phyloP scores from a whole-genome alignment of 306 rosid species.

The Rosa lucieae region DNA sequence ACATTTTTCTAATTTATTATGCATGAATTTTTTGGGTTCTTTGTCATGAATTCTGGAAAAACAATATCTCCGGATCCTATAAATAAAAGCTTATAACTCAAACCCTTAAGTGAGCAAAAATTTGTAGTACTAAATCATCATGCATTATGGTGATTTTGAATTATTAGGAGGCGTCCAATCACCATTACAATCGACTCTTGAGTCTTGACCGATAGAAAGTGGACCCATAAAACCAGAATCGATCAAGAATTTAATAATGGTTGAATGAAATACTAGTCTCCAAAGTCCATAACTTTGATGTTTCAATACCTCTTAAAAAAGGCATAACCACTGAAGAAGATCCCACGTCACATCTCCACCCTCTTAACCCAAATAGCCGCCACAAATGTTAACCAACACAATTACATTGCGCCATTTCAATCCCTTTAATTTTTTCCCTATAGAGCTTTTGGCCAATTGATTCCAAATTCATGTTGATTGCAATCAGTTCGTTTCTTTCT shows the following conservation, averaged over 20 bases:
- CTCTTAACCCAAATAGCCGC: not conserved
- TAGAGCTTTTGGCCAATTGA: not conserved
- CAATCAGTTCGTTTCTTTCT: too few species aligned
- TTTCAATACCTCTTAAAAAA: not conserved
- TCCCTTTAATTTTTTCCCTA: not conserved
- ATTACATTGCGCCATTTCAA: not conserved
- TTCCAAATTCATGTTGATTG: not conserved
- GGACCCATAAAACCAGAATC: not conserved
- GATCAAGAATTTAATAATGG: not conserved
- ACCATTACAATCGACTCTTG: too few species aligned
- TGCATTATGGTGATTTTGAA: too few species aligned
- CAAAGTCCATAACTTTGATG: not conserved
- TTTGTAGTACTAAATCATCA: too few species aligned
- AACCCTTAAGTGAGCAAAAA: too few species aligned
- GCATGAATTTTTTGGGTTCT: too few species aligned
- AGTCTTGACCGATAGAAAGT: not conserved
- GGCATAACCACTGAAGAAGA: not conserved
- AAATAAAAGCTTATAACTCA: too few species aligned
- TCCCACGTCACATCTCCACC: not conserved
- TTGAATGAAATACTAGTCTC: not conserved
- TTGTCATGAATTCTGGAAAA: too few species aligned
- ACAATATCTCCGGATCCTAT: too few species aligned
- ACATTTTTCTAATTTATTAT: too few species aligned
- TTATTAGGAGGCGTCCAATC: too few species aligned
- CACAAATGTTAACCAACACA: not conserved